Base-by-base conservation (phyloP, 2,329 filamentous ascomycete genomes). In the Trichoderma atroviride region DNA sequence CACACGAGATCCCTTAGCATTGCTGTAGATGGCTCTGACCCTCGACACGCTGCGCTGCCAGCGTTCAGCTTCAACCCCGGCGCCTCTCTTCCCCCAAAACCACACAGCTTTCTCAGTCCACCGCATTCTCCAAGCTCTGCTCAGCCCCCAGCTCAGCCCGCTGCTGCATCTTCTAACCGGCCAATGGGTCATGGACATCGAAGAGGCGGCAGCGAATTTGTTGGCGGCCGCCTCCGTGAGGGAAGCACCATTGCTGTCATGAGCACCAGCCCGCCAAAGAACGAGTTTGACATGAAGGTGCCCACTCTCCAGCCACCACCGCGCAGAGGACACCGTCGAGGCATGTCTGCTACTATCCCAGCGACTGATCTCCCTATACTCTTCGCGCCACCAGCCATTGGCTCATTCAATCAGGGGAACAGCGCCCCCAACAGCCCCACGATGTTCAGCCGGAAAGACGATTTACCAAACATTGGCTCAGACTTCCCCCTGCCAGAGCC, bases 151-250 rank as follows among this genome's bases (percentile, higher is more conserved):
- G 81, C 83, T 2, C 80, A 81, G 47, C 77, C 82, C 1, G 78
- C 82, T 22, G 86, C 89, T n/a, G 85, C 87, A 7, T 85, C 87
- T 7, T 84, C 89, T 22, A 83, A 86, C 24, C 84, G 88, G 70
- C 82, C 86, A 29, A 81, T 82, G 37, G 89, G 90, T 27, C 92
- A 94, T 76, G 89, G 91, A 35, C 94, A 97, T 78, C 87, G 90
- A 74, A 88, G 94, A 75, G 92, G 92, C 66, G 91, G 89, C 33
- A 97, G 94, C 77, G 94, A 97, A 78, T 94, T 96, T 75, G 92
- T 96, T 58, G 93, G 93, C 47, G 92, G 91, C 9, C 91, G 91
- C 74, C 81, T 86, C 73, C 83, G 88, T 74, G 79, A 84, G 79
- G 81, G 87, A 14, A 87, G 86, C 59, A 83, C 86, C 0, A 88